Evolutionary conservation across 1,284 basidiomycete genomes (phyloP).

Genomic region (Trametes pubescens): DNA sequence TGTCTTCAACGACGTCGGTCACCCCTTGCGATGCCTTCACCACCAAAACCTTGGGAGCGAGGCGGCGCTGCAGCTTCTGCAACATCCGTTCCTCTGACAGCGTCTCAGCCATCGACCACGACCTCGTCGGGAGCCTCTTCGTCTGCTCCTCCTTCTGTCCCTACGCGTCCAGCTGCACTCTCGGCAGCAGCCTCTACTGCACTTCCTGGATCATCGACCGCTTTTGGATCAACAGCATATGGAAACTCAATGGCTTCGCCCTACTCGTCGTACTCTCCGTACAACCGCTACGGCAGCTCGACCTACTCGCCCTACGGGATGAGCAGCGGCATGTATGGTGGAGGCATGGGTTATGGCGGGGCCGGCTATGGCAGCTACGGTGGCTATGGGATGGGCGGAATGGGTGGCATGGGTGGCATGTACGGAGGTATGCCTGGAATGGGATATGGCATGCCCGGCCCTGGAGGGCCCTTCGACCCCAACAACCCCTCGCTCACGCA

Average conservation of each 20-base stretch:
- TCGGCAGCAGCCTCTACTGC: constrained; percentile 35
- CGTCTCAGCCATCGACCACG: constrained; percentile 35
- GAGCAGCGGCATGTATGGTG: constrained; percentile 1
- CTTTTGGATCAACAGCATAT: constrained; percentile 31
- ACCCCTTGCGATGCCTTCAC: constrained; percentile 65
- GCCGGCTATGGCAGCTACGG: constrained; percentile 49
- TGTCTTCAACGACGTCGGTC: constrained; percentile 14
- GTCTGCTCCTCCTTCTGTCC: constrained; percentile 43
- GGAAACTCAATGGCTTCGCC: constrained; percentile 44
- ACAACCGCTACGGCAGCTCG: constrained; percentile 52
- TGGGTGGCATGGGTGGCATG: constrained; percentile 45
- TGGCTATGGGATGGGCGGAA: constrained; percentile 46
- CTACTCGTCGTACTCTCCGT: constrained; percentile 52
- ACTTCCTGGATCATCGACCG: constrained; percentile 27
- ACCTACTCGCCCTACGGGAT: constrained; percentile 53
- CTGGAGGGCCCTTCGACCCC: constrained; percentile 58
- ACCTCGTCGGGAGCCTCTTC: constrained; percentile 37
- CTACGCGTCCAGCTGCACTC: constrained; percentile 52
- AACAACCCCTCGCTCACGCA: constrained; percentile 79
- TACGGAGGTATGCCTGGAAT: constrained; percentile 49
- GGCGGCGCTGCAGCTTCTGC: constrained; percentile 49
- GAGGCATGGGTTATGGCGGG: constrained; percentile 41
- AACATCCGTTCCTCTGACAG: constrained; percentile 31
- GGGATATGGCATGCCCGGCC: constrained; percentile 50
- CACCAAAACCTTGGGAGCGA: constrained; percentile 88